Evolutionary conservation across 345 rosid genomes (phyloP).

Genomic region (Viola odorata): DNA sequence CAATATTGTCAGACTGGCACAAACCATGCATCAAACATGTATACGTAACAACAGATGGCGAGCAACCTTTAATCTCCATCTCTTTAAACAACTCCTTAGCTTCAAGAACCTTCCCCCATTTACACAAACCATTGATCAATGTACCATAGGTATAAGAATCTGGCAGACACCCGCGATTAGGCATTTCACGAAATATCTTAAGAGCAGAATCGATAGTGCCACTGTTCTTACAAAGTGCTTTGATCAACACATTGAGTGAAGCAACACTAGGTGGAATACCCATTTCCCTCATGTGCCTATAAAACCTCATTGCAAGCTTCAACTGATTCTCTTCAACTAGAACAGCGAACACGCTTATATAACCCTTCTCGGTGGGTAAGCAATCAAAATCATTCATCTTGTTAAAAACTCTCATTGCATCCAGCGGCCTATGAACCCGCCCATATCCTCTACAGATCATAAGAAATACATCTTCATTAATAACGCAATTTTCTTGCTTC

Average conservation of each 20-base stretch:
- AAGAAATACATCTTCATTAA: conserved; percentile 55
- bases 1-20: conserved; percentile 47
- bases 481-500: conserved; percentile 53
- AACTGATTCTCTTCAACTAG: conserved; percentile 78
- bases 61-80: conserved; percentile 68
- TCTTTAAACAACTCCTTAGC: conserved; percentile 66
- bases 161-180: conserved; percentile 54
- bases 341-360: conserved; percentile 53
- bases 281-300: conserved; percentile 56
- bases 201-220: conserved; percentile 64
- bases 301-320: conserved; percentile 57
- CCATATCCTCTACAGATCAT: conserved; percentile 72
- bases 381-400: conserved; percentile 64
- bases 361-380: conserved; percentile 49
- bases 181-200: conserved; percentile 75
- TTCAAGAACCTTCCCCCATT: conserved; percentile 51
- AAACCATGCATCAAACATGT: conserved; percentile 67
- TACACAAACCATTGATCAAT: conserved; percentile 75
- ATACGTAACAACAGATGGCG: conserved; percentile 79
- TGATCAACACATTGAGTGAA: conserved; percentile 79
- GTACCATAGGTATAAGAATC: conserved; percentile 93
- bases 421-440: conserved; percentile 66
- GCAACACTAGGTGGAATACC: conserved; percentile 55
- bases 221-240: conserved; percentile 69
- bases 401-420: conserved; percentile 60